Evolutionary conservation across 2,329 filamentous ascomycete species (phyloP).

Genomic region (Sporothrix brunneoviolacea): DNA sequence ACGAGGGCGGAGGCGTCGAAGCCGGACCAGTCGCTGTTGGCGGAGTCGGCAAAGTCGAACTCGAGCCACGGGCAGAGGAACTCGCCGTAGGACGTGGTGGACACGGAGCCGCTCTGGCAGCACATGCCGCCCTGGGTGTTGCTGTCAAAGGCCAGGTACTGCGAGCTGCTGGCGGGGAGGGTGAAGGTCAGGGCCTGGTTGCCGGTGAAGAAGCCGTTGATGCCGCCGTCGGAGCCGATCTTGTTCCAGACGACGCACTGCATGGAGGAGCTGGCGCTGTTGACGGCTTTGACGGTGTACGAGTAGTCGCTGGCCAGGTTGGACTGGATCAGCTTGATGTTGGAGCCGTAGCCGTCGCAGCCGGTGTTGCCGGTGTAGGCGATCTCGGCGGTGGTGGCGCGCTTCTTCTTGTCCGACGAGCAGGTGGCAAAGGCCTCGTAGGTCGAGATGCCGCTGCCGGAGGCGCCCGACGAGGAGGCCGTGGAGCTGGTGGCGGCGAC

Average conservation of each 20-base stretch:
- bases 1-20: conserved; percentile 46
- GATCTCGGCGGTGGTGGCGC: conserved; percentile 40
- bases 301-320: conserved; percentile 34
- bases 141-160: conserved; percentile 38
- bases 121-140: conserved; percentile 44
- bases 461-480: conserved; percentile 48
- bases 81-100: conserved; percentile 33
- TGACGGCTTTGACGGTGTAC: conserved; percentile 37
- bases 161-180: conserved; percentile 30
- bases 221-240: conserved; percentile 37
- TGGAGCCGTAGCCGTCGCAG: conserved; percentile 40
- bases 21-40: conserved; percentile 44
- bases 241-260: conserved; percentile 45
- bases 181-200: conserved; percentile 36
- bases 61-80: conserved; percentile 43
- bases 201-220: conserved; percentile 42
- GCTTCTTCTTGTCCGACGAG: conserved; percentile 30
- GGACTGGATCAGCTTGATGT: conserved; percentile 39
- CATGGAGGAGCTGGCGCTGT: conserved; percentile 24
- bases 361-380: conserved; percentile 43
- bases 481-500: conserved; percentile 17
- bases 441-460: conserved; percentile 37
- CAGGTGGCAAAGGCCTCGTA: conserved; percentile 30
- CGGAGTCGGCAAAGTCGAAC: conserved; percentile 39
- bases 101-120: conserved; percentile 31